Evolutionary conservation across 2,329 filamentous ascomycete genomes (phyloP).

Genomic region (Cercospora brassicicola): DNA sequence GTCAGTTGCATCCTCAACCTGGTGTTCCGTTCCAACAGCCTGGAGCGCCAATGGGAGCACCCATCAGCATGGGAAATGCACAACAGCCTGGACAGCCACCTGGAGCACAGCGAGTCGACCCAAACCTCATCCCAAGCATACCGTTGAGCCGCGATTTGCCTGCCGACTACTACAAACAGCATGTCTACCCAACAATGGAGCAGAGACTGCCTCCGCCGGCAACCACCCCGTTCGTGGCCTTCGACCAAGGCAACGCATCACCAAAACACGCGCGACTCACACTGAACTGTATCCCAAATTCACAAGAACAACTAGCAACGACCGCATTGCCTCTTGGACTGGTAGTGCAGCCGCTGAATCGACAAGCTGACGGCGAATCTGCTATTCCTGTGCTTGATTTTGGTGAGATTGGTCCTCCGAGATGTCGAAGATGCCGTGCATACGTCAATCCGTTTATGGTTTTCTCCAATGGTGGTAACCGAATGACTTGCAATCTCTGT

Average conservation of each 20-base stretch:
- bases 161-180: conserved; percentile 79
- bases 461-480: conserved; percentile 89
- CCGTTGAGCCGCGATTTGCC: conserved; percentile 79
- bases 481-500: conserved; percentile 97
- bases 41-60: conserved; percentile 29
- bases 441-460: conserved; percentile 99
- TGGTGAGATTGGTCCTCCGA: conserved; percentile 82
- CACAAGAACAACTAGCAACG: conserved; percentile 72
- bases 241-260: conserved; percentile 93
- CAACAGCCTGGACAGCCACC: conserved; percentile 29
- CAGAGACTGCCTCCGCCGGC: conserved; percentile 88
- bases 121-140: conserved; percentile 90
- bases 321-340: conserved; percentile 86
- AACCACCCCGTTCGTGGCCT: conserved; percentile 84
- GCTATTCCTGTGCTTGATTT: conserved; percentile 93
- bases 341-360: conserved; percentile 82
- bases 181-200: conserved; percentile 94
- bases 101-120: conserved; percentile 71
- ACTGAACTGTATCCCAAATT: conserved; percentile 87
- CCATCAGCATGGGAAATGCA: conserved; percentile 34
- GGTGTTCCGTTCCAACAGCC: conserved; percentile 23
- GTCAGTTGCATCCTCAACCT: conserved; percentile 6
- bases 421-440: conserved; percentile 87
- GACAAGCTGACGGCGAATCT: conserved; percentile 77
- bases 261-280: conserved; percentile 91